These are phyloP conservation scores for Penicillium mononematosum DNA, from an alignment of 495 filamentous ascomycete species.

Conservation along the genomic window DNA sequence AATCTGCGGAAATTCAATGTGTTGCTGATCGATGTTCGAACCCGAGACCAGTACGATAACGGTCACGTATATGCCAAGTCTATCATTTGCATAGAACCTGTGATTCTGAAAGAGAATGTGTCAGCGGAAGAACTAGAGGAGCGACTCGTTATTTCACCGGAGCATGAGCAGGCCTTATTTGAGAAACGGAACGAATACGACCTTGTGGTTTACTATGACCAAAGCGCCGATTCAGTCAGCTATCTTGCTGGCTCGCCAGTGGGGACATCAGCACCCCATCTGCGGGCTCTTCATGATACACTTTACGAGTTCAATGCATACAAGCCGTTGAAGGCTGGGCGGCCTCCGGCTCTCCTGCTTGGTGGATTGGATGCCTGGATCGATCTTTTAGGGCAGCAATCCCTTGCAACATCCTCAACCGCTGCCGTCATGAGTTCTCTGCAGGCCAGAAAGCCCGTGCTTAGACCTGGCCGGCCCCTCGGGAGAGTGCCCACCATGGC, in stretches of 20 bases:
- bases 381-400: conserved; percentile 68
- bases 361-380: conserved; percentile 88
- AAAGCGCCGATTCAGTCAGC: conserved; percentile 55
- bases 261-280: conserved; percentile 52
- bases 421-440: conserved; percentile 49
- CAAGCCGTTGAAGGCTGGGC: conserved; percentile 59
- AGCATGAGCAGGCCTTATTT: conserved; percentile 70
- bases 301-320: conserved; percentile 81
- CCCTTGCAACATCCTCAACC: conserved; percentile 59
- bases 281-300: conserved; percentile 73
- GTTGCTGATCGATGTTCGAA: conserved; percentile 82
- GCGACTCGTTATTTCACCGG: conserved; percentile 74
- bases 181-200: conserved; percentile 77
- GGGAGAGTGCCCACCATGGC: conserved; percentile 51
- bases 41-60: conserved; percentile 75
- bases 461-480: conserved; percentile 48
- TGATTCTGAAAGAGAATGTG: conserved; percentile 68
- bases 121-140: conserved; percentile 85
- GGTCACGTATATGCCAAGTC: conserved; percentile 82
- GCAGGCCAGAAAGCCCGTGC: conserved; percentile 36
- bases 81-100: conserved; percentile 90
- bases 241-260: conserved; percentile 49
- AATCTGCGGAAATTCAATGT: conserved; percentile 64
- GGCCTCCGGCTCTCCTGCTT: conserved; percentile 69
- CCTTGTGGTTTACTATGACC: conserved; percentile 87